Evolutionary conservation across 768 basidiomycete species (phyloP).

Genomic region (Strobilomyces confusus): DNA sequence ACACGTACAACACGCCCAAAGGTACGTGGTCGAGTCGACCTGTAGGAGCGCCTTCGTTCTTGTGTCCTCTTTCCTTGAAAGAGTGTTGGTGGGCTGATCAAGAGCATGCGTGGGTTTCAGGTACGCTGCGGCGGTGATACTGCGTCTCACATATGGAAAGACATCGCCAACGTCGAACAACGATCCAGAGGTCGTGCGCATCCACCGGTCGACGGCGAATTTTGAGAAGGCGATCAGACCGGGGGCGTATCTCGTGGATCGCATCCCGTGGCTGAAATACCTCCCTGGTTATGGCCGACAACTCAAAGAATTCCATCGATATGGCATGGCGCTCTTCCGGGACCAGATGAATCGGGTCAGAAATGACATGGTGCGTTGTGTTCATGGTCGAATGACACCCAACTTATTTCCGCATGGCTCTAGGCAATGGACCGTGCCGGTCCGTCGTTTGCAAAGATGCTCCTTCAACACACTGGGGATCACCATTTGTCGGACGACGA

Average conservation of each 20-base stretch:
- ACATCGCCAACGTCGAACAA: background rate
- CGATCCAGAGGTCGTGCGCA: background rate
- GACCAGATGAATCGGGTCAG: background rate
- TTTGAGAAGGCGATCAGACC: background rate
- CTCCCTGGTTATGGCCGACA: background rate
- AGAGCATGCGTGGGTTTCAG: background rate
- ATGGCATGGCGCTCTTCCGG: background rate
- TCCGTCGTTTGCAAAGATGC: constrained; percentile 45
- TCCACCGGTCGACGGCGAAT: background rate
- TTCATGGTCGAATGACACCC: background rate
- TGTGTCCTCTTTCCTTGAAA: too few relatives aligned
- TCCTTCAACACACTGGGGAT: constrained; percentile 45
- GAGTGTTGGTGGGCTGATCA: too few relatives aligned
- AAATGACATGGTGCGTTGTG: background rate
- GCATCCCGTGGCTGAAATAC: background rate
- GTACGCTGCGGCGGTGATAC: background rate
- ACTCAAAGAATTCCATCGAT: background rate
- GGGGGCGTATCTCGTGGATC: background rate
- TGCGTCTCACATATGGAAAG: background rate
- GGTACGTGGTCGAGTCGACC: constrained; percentile 7
- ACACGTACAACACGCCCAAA: constrained; percentile 10
- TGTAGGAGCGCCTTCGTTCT: too few relatives aligned
- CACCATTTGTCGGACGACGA: constrained; percentile 49
- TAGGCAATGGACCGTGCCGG: constrained; percentile 9
- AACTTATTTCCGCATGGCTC: background rate